Conservation (phyloP, 2,329 filamentous ascomycete species). For the Davidsoniella eucalypti region DNA sequence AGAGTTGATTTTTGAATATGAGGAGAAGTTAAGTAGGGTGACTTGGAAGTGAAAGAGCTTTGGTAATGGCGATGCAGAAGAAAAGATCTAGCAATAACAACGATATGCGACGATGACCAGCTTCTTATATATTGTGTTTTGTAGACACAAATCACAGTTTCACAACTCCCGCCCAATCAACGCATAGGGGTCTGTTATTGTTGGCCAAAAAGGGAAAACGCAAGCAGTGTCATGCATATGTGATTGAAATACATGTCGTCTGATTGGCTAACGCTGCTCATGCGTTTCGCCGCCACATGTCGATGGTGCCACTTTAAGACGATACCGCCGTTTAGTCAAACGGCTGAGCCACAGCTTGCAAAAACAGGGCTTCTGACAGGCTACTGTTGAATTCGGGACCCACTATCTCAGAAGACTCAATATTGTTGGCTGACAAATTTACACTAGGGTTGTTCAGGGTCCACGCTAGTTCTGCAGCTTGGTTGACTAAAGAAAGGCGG, state of each 20-base stretch:
- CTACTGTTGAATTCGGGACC: too few relatives aligned
- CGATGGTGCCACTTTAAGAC: constrained; percentile 4
- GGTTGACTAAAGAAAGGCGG: too few relatives aligned
- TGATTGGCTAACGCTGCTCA: constrained; percentile 9
- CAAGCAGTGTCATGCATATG: constrained; percentile 5
- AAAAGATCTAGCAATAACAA: not conserved
- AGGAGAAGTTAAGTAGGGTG: not conserved
- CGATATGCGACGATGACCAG: not conserved
- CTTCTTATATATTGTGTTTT: constrained; percentile 8
- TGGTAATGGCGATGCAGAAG: not conserved
- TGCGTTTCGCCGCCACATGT: not conserved
- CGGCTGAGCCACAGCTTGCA: not conserved
- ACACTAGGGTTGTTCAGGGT: too few relatives aligned
- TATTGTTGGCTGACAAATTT: too few relatives aligned
- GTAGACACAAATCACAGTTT: not conserved
- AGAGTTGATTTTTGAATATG: not conserved
- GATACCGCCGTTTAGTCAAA: not conserved
- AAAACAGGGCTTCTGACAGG: too few relatives aligned
- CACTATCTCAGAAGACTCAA: too few relatives aligned
- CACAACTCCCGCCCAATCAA: constrained; percentile 4
- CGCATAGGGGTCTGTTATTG: constrained; percentile 1
- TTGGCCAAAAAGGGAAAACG: constrained; percentile 7
- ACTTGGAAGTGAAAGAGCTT: not conserved
- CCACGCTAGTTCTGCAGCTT: too few relatives aligned
- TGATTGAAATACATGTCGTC: constrained; percentile 12